Conservation (phyloP, 1,284 basidiomycete species). For the Cryptococcus floricola region DNA sequence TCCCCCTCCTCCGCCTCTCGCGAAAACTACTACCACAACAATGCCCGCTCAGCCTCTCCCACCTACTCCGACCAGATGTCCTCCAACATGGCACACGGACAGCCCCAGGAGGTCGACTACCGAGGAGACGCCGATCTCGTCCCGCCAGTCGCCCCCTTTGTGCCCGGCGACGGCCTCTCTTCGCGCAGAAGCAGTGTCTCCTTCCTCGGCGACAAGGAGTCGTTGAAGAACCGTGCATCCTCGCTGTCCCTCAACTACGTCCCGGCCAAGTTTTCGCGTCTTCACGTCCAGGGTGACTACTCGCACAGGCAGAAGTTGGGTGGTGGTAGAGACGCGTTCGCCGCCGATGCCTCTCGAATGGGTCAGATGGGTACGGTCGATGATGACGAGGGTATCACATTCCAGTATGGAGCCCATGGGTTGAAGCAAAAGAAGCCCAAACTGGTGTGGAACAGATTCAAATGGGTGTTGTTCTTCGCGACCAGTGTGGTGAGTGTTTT, state of each 20-base stretch:
- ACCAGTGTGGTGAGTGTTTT: constrained; percentile 55
- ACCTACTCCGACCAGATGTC: constrained; percentile 16
- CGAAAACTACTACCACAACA: neutral
- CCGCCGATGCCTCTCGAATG: constrained; percentile 42
- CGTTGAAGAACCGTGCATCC: constrained; percentile 20
- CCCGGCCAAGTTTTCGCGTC: constrained; percentile 60
- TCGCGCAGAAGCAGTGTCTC: constrained; percentile 22
- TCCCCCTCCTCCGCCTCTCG: neutral
- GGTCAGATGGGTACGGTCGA: constrained; percentile 57
- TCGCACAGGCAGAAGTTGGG: constrained; percentile 53
- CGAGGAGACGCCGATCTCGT: constrained; percentile 23
- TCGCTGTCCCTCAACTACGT: constrained; percentile 60
- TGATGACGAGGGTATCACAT: constrained; percentile 58
- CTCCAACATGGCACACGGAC: constrained; percentile 12
- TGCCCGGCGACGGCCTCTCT: constrained; percentile 14
- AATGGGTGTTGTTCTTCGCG: constrained; percentile 61
- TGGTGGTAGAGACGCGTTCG: constrained; percentile 62
- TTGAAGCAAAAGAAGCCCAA: constrained; percentile 51
- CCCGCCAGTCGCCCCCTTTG: constrained; percentile 30
- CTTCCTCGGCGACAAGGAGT: constrained; percentile 13
- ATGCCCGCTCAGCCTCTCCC: constrained; percentile 4
- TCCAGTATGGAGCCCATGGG: constrained; percentile 45
- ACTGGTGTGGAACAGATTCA: constrained; percentile 65
- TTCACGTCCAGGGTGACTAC: constrained; percentile 51
- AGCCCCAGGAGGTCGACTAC: constrained; percentile 24